phyloP scores from a whole-genome alignment of 768 basidiomycete species.

The Tremella yokohamensis region DNA sequence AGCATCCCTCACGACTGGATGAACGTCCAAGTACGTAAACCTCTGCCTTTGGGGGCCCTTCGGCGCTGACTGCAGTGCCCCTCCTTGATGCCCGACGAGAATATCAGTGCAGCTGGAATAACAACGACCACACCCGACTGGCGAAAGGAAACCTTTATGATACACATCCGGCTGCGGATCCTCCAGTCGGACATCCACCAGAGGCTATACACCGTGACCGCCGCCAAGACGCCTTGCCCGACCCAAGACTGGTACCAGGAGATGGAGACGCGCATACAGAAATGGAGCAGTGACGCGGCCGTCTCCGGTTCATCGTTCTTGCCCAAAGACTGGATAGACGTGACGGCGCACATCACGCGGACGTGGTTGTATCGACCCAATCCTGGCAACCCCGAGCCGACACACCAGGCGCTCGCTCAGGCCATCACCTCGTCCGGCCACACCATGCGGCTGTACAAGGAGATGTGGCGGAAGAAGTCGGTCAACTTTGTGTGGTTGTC shows the following conservation, averaged over 20 bases:
- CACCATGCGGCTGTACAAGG: constrained; percentile 18
- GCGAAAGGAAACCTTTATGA: too few species aligned
- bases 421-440: constrained; percentile 7
- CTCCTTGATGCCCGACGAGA: too few species aligned
- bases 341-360: constrained; percentile 11
- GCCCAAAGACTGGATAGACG: constrained; percentile 11
- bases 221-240: background rate
- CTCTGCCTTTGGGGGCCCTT: too few species aligned
- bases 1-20: constrained; percentile 18
- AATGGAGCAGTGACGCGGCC: constrained; percentile 6
- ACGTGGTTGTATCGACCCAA: constrained; percentile 16
- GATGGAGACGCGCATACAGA: constrained; percentile 5
- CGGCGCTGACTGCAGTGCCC: too few species aligned
- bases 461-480: constrained; percentile 11
- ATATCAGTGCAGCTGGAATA: too few species aligned
- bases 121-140: too few species aligned
- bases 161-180: constrained; percentile 12
- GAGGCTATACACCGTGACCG: constrained; percentile 9
- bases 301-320: constrained; percentile 3
- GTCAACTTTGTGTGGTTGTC: constrained; percentile 22
- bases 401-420: background rate
- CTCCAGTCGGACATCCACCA: constrained; percentile 21
- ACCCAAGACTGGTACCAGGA: constrained; percentile 8
- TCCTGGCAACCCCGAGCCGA: constrained; percentile 12
- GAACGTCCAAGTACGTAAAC: too few species aligned